A percentile compares a stretch with the other conserved stretches of the same genome.
Conservation (phyloP, 2,329 filamentous ascomycete genomes). For the Gaeumannomyces tritici region DNA sequence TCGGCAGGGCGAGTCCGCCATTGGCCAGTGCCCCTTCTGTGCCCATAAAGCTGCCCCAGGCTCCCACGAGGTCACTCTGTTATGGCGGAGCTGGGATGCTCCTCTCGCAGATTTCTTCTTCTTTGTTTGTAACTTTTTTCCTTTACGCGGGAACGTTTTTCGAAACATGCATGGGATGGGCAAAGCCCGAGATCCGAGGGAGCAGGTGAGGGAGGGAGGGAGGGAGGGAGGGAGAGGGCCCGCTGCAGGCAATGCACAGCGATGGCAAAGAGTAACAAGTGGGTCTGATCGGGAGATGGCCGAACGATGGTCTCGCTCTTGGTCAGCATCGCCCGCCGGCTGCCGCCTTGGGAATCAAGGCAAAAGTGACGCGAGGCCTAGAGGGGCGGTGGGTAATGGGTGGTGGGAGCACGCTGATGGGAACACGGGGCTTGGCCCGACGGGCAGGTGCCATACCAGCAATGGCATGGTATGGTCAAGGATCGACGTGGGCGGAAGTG, state of each 20-base stretch:
- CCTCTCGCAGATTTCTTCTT: no score
- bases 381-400: neutral
- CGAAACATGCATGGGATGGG: neutral
- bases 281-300: neutral
- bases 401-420: neutral
- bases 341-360: neutral
- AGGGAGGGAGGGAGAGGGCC: neutral
- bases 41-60: neutral
- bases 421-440: neutral
- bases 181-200: neutral
- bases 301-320: neutral
- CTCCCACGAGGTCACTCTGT: neutral
- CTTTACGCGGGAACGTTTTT: neutral
- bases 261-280: neutral
- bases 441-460: neutral
- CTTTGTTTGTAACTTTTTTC: neutral
- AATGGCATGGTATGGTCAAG: neutral
- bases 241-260: neutral
- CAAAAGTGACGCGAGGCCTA: neutral
- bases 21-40: neutral
- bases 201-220: neutral
- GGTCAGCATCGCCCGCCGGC: neutral
- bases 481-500: neutral
- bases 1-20: neutral
- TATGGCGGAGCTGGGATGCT: neutral